These are phyloP conservation scores for Trametes villosa DNA, from an alignment of 768 basidiomycete genomes.

Conservation along the genomic window DNA sequence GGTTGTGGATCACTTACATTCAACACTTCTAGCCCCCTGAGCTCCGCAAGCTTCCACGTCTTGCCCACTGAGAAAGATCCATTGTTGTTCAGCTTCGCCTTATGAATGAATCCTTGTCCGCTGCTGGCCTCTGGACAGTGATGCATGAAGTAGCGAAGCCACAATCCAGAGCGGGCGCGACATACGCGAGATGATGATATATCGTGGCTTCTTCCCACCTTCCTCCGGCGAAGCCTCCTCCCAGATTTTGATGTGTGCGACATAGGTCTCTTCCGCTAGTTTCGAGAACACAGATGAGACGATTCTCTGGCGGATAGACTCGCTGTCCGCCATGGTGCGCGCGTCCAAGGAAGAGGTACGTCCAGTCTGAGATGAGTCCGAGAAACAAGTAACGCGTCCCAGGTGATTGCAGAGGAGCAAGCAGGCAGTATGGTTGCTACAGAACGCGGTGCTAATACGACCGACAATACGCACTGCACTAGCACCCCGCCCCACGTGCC, in stretches of 20 bases:
- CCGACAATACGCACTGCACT: not conserved
- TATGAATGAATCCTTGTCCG: conserved; percentile 82
- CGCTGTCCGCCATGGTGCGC: conserved; percentile 37
- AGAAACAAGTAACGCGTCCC: not conserved
- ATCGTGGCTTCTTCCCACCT: conserved; percentile 81
- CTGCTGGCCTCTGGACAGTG: conserved; percentile 55
- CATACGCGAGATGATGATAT: conserved; percentile 89
- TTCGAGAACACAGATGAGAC: conserved; percentile 81
- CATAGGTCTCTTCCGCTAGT: conserved; percentile 80
- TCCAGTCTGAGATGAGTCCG: not conserved
- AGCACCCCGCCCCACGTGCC: not conserved
- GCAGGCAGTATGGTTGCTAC: not conserved
- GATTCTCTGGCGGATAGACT: conserved; percentile 69
- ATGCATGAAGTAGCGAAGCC: not conserved
- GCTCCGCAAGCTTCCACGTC: conserved; percentile 87
- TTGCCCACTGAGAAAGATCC: conserved; percentile 96
- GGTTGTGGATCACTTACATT: conserved; percentile 54
- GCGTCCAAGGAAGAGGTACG: not conserved
- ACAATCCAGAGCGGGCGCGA: conserved; percentile 27
- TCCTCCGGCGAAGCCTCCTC: conserved; percentile 78
- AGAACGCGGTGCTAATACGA: not conserved
- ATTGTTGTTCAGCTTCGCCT: conserved; percentile 95
- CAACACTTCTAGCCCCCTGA: conserved; percentile 77
- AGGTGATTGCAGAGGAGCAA: not conserved
- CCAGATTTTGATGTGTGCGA: conserved; percentile 91